These are phyloP conservation scores for Atalantia buxifolia DNA, from an alignment of 345 rosid species.

Conservation along the genomic window DNA sequence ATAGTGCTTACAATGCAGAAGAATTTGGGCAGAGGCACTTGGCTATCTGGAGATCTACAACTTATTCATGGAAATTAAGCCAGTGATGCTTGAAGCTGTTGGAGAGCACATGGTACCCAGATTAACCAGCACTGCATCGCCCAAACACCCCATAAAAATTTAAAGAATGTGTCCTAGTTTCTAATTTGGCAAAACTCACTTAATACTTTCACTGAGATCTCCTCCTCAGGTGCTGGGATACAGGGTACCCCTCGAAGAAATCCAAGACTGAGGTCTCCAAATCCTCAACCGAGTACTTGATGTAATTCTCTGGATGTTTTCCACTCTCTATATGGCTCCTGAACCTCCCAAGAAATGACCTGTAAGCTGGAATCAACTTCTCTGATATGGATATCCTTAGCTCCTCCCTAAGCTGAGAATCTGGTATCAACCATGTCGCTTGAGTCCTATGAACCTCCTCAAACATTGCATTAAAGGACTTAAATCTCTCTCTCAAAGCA, in stretches of 20 bases:
- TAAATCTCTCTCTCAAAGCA: conserved; percentile 84
- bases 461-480: conserved; percentile 81
- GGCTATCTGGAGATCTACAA: conserved; percentile 25
- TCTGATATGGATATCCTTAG: conserved; percentile 81
- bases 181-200: conserved; percentile 40
- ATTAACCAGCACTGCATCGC: conserved; percentile 30
- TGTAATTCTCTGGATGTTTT: conserved; percentile 90
- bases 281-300: conserved; percentile 86
- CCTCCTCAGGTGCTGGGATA: conserved; percentile 74
- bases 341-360: conserved; percentile 91
- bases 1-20: conserved; percentile 50
- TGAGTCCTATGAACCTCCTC: conserved; percentile 90
- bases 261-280: conserved; percentile 80
- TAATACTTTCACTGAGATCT: conserved; percentile 54
- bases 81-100: conserved; percentile 11
- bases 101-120: conserved; percentile 24
- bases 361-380: conserved; percentile 84
- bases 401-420: conserved; percentile 85
- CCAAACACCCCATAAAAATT: conserved; percentile 50
- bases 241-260: conserved; percentile 87
- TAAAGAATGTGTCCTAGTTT: conserved; percentile 57
- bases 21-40: conserved; percentile 37
- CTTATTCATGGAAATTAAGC: neutral
- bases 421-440: conserved; percentile 77
- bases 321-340: conserved; percentile 91